These are phyloP conservation scores for Hevea brasiliensis DNA, from an alignment of 345 rosid genomes.

Conservation along the genomic window DNA sequence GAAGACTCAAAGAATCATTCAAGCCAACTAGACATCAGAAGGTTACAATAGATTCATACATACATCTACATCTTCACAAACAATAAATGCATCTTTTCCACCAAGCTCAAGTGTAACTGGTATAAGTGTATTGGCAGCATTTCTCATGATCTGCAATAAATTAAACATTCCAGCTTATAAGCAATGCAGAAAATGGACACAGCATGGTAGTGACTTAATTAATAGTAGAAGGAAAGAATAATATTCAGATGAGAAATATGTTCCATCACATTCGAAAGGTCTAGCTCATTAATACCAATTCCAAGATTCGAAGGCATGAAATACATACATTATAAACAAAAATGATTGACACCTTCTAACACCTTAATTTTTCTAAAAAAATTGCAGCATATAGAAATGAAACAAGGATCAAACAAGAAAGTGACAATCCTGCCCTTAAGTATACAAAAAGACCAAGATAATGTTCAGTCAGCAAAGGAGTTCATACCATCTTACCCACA, in stretches of 20 bases:
- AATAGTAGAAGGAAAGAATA: not conserved
- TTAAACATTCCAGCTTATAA: constrained; percentile 15
- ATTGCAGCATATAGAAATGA: not conserved
- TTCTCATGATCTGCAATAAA: constrained; percentile 84
- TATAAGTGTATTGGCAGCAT: constrained; percentile 70
- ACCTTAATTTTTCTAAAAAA: not conserved
- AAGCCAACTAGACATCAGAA: constrained; percentile 12
- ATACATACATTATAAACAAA: not conserved
- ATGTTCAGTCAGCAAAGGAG: constrained; percentile 8
- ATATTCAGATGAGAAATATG: not conserved
- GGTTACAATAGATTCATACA: constrained; percentile 41
- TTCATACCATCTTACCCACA: constrained; percentile 89
- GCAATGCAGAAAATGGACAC: not conserved
- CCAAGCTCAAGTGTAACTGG: constrained; percentile 99
- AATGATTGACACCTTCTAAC: not conserved
- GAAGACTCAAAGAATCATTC: constrained; percentile 5
- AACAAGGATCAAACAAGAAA: not conserved
- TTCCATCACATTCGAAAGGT: not conserved
- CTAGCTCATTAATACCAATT: not conserved
- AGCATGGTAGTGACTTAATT: not conserved
- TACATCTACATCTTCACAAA: constrained; percentile 90
- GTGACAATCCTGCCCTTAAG: constrained; percentile 10
- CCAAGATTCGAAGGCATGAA: not conserved
- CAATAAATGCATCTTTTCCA: constrained; percentile 93
- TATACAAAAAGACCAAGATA: not conserved